Percentiles rank a stretch among this genome's conserved stretches.
These are phyloP conservation scores for Phytophthora kernoviae DNA, from an alignment of 352 stramenopile genomes.

Conservation along the genomic window DNA sequence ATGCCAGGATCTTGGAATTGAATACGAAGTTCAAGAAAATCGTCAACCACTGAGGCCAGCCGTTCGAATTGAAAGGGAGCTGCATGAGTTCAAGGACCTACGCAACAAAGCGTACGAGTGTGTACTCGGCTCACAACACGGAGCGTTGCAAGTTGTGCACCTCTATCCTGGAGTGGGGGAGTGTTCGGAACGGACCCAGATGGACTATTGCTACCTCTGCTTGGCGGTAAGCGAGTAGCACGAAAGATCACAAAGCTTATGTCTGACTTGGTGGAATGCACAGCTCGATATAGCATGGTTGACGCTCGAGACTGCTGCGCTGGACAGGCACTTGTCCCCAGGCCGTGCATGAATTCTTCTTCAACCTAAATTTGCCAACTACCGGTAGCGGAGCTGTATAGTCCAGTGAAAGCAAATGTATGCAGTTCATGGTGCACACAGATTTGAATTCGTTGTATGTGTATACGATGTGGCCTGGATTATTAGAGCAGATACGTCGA, in stretches of 20 bases:
- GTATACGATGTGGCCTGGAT: no score
- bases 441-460: no score
- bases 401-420: no score
- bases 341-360: not conserved
- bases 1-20: no score
- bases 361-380: not conserved
- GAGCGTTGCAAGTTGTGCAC: constrained; percentile 10
- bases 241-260: not conserved
- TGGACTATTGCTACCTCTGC: not conserved
- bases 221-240: not conserved
- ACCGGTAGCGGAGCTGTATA: no score
- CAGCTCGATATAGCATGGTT: not conserved
- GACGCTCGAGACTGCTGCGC: not conserved
- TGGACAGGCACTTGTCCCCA: not conserved
- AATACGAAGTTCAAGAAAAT: no score
- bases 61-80: constrained; percentile 43
- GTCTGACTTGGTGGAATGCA: not conserved
- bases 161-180: not conserved
- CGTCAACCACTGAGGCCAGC: not conserved
- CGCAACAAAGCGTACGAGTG: constrained; percentile 69
- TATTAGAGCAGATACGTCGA: no score
- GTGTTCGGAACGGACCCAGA: not conserved
- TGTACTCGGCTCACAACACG: constrained; percentile 2
- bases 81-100: constrained; percentile 82
- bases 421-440: no score